Evolutionary conservation across 306 rosid genomes (phyloP).

Genomic region (Ormosia emarginata): DNA sequence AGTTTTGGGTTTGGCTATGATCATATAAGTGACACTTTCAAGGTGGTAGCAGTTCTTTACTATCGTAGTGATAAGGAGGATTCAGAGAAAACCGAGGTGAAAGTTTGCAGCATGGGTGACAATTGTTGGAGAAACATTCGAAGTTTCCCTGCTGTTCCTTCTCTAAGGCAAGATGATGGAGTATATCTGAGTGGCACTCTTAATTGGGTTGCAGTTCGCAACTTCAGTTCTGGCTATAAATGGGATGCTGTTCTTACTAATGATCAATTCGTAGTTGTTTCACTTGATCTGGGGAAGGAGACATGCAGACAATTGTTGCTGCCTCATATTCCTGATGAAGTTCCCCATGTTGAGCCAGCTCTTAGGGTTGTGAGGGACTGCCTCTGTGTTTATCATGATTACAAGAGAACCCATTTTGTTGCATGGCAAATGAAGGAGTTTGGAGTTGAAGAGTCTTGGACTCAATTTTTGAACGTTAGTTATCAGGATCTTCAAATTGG

Average conservation of each 20-base stretch:
- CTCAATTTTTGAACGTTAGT: not conserved
- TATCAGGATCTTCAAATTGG: not conserved
- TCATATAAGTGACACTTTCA: not conserved
- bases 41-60: not conserved
- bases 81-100: not conserved
- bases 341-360: not conserved
- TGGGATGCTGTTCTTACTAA: too few species aligned
- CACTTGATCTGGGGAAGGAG: not conserved
- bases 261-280: too few species aligned
- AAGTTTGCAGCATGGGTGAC: not conserved
- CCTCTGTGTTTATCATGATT: not conserved
- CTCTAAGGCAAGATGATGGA: too few species aligned
- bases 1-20: not conserved
- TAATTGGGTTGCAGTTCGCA: not conserved
- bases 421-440: not conserved
- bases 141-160: not conserved
- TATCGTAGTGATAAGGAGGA: too few species aligned
- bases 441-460: not conserved
- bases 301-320: not conserved
- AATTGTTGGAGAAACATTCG: not conserved
- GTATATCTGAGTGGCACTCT: not conserved
- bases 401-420: not conserved
- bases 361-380: not conserved
- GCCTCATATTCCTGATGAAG: not conserved
- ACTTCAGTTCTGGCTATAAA: too few species aligned